A percentile compares a stretch with the other conserved stretches of the same genome.
Conservation (phyloP, 495 filamentous ascomycete species). For the Lepraria neglecta region DNA sequence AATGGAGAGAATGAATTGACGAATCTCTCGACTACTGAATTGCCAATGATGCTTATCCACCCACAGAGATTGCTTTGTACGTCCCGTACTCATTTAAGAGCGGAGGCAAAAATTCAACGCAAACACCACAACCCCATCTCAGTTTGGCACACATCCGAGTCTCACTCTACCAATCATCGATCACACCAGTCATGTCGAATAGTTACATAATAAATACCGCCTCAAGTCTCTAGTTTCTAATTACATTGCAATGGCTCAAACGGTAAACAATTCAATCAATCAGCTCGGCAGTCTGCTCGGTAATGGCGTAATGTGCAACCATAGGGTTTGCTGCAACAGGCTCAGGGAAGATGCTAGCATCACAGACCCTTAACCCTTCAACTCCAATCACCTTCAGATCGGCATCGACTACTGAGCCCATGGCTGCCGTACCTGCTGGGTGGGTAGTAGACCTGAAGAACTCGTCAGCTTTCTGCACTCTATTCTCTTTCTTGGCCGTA, state of each 20-base stretch:
- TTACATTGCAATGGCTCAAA: background rate
- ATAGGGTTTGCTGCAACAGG: constrained; percentile 34
- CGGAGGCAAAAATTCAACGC: too few relatives aligned
- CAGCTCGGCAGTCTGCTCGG: constrained; percentile 34
- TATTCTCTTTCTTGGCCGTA: too few relatives aligned
- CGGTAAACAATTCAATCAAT: constrained; percentile 14
- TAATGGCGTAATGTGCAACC: constrained; percentile 35
- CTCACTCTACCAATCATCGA: too few relatives aligned
- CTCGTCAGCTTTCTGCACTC: too few relatives aligned
- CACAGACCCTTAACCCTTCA: constrained; percentile 34
- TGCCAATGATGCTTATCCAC: too few relatives aligned
- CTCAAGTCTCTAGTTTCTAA: background rate
- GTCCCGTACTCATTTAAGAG: too few relatives aligned
- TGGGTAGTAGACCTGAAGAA: constrained; percentile 13
- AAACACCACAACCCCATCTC: too few relatives aligned
- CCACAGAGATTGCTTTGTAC: too few relatives aligned
- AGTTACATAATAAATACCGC: background rate
- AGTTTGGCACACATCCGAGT: too few relatives aligned
- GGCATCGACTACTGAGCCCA: constrained; percentile 40
- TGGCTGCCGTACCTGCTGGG: constrained; percentile 34
- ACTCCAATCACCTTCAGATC: constrained; percentile 37
- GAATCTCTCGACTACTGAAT: too few relatives aligned
- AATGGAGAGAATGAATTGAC: too few relatives aligned
- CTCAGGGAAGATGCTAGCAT: constrained; percentile 39
- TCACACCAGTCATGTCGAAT: too few relatives aligned